These are phyloP conservation scores for Candida qinlingensis DNA, from an alignment of 805 yeast genomes.

Conservation along the genomic window DNA sequence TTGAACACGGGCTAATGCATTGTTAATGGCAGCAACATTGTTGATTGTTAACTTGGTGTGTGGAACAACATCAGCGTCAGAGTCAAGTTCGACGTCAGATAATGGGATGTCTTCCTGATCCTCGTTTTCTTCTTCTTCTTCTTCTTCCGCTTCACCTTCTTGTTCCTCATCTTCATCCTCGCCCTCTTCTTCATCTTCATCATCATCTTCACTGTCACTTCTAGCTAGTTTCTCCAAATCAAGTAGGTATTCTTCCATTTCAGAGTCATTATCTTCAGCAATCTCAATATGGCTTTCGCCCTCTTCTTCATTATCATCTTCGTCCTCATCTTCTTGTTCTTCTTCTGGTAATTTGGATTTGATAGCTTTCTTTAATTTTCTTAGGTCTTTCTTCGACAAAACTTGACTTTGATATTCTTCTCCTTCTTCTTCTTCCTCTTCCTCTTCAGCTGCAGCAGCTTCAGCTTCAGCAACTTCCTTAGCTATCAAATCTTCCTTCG, in stretches of 20 bases:
- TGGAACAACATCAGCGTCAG: conserved; percentile 93
- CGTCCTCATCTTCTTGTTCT: conserved; percentile 21
- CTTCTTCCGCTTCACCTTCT: conserved; percentile 41
- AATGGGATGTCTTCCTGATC: conserved; percentile 82
- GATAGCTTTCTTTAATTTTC: conserved; percentile 47
- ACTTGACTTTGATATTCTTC: conserved; percentile 40
- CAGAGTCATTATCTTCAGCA: conserved; percentile 40
- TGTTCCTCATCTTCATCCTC: conserved; percentile 37
- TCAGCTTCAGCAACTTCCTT: conserved; percentile 16
- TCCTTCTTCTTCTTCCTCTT: conserved; percentile 15
- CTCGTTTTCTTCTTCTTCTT: conserved; percentile 52
- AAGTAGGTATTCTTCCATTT: conserved; percentile 38
- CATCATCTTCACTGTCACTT: conserved; percentile 39
- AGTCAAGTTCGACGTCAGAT: conserved; percentile 87
- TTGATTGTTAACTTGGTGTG: conserved; percentile 85
- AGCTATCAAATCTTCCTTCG: conserved; percentile 26
- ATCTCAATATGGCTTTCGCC: conserved; percentile 30
- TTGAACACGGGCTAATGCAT: conserved; percentile 60
- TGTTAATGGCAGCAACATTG: conserved; percentile 77
- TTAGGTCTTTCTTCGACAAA: conserved; percentile 59
- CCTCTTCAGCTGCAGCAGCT: conserved; percentile 14
- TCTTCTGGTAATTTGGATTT: conserved; percentile 18
- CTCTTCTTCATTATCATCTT: conserved; percentile 21
- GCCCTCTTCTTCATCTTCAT: conserved; percentile 32
- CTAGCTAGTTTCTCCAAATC: conserved; percentile 52